A percentile compares a stretch with the other conserved stretches of the same genome.
phyloP scores from a whole-genome alignment of 106 monocot species.

The Iris macrosiphon region DNA sequence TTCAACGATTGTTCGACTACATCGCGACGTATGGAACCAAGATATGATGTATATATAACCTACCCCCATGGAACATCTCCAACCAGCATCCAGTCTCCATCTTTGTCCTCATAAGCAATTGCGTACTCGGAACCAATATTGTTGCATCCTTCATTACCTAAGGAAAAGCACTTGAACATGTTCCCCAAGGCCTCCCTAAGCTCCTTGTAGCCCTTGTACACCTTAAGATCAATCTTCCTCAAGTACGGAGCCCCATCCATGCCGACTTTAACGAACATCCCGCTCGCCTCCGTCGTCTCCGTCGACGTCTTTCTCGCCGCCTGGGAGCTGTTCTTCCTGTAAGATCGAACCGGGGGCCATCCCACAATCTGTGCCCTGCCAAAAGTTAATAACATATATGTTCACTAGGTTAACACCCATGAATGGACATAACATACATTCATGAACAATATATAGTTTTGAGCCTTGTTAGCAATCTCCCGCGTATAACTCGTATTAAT shows the following conservation, averaged over 20 bases:
- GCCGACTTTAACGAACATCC: slow-evolving; percentile 74
- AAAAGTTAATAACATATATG: not conserved
- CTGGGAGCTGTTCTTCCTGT: slow-evolving; percentile 24
- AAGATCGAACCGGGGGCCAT: slow-evolving; percentile 78
- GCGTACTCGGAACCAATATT: slow-evolving; percentile 17
- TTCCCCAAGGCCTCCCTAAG: slow-evolving; percentile 50
- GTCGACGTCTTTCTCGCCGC: slow-evolving; percentile 17
- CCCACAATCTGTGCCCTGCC: slow-evolving; percentile 79
- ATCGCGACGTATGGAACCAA: too few relatives aligned
- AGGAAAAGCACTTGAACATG: slow-evolving; percentile 76
- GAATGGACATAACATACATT: not conserved
- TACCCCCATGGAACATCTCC: slow-evolving; percentile 89
- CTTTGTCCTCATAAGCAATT: slow-evolving; percentile 81
- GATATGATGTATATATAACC: not conserved
- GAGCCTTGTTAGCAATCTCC: not conserved
- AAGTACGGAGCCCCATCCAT: slow-evolving; percentile 97
- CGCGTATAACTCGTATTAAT: too few relatives aligned
- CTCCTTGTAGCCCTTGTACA: slow-evolving; percentile 61
- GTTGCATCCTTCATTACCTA: slow-evolving; percentile 14
- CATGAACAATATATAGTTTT: not conserved
- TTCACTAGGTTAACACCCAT: not conserved
- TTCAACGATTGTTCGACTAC: too few relatives aligned
- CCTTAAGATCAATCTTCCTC: slow-evolving; percentile 75
- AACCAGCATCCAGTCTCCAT: slow-evolving; percentile 83
- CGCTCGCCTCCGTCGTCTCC: slow-evolving; percentile 14